Evolutionary conservation across 192 early-diverging fungal species (phyloP).

Genomic region (Phycomyces nitens): DNA sequence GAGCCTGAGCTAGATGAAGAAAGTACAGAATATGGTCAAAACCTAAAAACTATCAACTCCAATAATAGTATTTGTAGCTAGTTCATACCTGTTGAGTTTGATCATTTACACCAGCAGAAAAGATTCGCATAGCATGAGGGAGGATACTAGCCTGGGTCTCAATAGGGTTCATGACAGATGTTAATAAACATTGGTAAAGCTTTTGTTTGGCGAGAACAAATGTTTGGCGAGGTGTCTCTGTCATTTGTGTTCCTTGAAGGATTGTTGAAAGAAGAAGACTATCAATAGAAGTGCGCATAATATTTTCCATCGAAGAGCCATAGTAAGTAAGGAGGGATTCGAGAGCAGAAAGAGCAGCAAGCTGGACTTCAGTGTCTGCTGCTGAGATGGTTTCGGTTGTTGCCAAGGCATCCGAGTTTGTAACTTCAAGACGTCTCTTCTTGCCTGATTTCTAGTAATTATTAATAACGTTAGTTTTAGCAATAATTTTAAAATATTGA

Average conservation of each 20-base stretch:
- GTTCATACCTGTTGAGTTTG: conserved; percentile 29
- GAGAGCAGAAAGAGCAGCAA: conserved; percentile 16
- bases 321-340: conserved; percentile 18
- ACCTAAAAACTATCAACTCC: neutral
- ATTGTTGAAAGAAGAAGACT: conserved; percentile 28
- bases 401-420: conserved; percentile 32
- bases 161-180: conserved; percentile 35
- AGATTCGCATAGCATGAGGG: conserved; percentile 37
- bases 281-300: conserved; percentile 26
- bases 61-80: neutral
- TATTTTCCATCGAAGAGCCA: conserved; percentile 27
- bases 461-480: neutral
- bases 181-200: conserved; percentile 39
- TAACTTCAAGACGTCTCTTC: conserved; percentile 31
- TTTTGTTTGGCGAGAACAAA: conserved; percentile 13
- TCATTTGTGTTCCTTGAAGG: conserved; percentile 14
- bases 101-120: conserved; percentile 35
- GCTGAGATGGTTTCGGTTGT: conserved; percentile 2
- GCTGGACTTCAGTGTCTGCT: conserved; percentile 12
- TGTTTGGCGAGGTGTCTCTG: conserved; percentile 1
- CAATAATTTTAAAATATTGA: neutral
- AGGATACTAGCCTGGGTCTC: conserved; percentile 39
- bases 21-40: neutral
- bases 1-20: conserved; percentile 23
- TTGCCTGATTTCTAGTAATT: conserved; percentile 21